These are phyloP conservation scores for Macrotyloma uniflorum DNA, from an alignment of 306 rosid species.

Conservation along the genomic window DNA sequence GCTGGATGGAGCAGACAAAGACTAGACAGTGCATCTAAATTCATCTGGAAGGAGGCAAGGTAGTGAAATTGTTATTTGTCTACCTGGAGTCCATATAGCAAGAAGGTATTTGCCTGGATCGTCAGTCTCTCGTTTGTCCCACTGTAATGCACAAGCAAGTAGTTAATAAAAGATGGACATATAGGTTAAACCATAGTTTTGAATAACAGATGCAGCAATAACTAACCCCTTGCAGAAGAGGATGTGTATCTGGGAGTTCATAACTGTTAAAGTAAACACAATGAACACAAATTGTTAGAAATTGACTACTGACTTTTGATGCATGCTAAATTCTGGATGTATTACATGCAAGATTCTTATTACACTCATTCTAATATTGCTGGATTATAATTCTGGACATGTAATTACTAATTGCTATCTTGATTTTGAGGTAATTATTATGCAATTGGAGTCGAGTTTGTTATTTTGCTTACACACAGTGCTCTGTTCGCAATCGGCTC, in stretches of 20 bases:
- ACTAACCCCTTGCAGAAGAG: constrained; percentile 88
- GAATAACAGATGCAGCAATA: constrained; percentile 29
- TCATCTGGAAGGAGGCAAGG: constrained; percentile 21
- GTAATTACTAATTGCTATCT: background rate
- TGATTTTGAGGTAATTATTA: background rate
- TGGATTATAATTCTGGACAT: constrained; percentile 34
- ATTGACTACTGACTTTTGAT: background rate
- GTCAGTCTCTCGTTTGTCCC: constrained; percentile 87
- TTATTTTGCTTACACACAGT: constrained; percentile 81
- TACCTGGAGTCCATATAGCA: constrained; percentile 99
- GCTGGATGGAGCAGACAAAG: constrained; percentile 21
- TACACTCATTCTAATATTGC: background rate
- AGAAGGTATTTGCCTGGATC: constrained; percentile 94
- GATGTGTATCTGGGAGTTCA: constrained; percentile 95
- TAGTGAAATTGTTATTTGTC: constrained; percentile 19
- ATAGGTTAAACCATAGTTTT: constrained; percentile 5
- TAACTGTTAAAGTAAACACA: constrained; percentile 69
- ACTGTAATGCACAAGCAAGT: constrained; percentile 54
- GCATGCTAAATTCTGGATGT: constrained; percentile 3
- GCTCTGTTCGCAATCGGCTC: constrained; percentile 92
- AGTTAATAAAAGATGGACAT: constrained; percentile 23
- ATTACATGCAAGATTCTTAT: constrained; percentile 5
- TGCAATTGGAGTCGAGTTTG: constrained; percentile 34
- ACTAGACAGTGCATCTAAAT: constrained; percentile 27
- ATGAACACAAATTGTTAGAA: constrained; percentile 36